Conservation (phyloP, 805 yeast species). For the Tetrapisispora fleetii region DNA sequence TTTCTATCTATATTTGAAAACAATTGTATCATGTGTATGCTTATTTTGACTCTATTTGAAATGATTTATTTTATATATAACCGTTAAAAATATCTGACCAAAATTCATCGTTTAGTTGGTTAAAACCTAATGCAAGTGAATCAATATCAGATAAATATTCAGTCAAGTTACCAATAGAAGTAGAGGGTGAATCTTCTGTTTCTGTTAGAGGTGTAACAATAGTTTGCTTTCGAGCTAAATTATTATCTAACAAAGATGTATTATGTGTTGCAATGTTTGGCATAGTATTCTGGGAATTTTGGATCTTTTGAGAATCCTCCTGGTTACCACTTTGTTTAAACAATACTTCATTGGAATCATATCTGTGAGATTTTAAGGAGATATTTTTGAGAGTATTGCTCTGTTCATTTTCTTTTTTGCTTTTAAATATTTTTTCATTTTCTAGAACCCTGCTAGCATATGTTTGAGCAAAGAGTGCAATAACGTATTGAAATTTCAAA, state of each 20-base stretch:
- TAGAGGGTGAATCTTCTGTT: slow-evolving; percentile 34
- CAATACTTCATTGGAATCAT: not conserved
- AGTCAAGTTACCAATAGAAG: slow-evolving; percentile 25
- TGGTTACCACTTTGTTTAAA: not conserved
- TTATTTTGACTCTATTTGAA: not conserved
- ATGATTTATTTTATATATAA: not conserved
- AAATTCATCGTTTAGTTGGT: slow-evolving; percentile 57
- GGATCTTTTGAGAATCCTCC: not conserved
- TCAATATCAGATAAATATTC: slow-evolving; percentile 28
- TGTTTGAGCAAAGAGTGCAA: slow-evolving; percentile 51
- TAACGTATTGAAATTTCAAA: slow-evolving; percentile 44
- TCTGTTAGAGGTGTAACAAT: slow-evolving; percentile 25
- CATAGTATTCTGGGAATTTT: not conserved
- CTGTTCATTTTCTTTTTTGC: not conserved
- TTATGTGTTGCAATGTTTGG: not conserved
- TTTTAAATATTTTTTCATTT: not conserved
- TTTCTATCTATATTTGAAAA: not conserved
- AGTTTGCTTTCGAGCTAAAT: not conserved
- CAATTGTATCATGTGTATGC: not conserved
- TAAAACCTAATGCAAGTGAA: slow-evolving; percentile 38
- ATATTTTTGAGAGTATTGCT: slow-evolving; percentile 4
- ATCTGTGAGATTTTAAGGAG: not conserved
- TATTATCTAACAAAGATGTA: not conserved
- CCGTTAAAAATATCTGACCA: slow-evolving; percentile 44
- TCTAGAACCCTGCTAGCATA: slow-evolving; percentile 32